Evolutionary conservation across 108 stramenopile genomes (phyloP).

Genomic region (Nannochloropsis gaditana): DNA sequence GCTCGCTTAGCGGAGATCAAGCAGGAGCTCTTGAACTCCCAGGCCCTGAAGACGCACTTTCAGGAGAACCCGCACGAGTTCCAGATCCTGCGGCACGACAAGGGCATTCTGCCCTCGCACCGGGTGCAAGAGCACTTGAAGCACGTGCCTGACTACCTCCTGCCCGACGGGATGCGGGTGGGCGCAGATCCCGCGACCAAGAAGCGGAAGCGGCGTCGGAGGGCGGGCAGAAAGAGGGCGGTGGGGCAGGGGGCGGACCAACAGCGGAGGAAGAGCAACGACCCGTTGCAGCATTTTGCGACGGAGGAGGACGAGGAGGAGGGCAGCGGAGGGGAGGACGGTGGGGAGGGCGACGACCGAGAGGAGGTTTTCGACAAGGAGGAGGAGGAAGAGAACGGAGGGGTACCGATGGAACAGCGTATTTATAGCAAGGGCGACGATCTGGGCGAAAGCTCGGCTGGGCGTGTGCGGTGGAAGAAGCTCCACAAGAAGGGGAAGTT

Average conservation of each 20-base stretch:
- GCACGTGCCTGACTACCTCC: slow-evolving; percentile 87
- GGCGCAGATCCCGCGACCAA: slow-evolving; percentile 60
- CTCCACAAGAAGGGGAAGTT: slow-evolving; percentile 85
- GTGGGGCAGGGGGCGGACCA: slow-evolving; percentile 49
- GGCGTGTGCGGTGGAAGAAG: slow-evolving; percentile 83
- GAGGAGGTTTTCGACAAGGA: slow-evolving; percentile 32
- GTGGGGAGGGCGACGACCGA: slow-evolving; percentile 44
- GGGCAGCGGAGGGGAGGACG: slow-evolving; percentile 51
- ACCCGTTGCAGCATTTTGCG: slow-evolving; percentile 79
- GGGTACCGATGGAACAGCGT: slow-evolving; percentile 50
- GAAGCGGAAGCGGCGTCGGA: slow-evolving; percentile 64
- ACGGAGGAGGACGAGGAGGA: slow-evolving; percentile 61
- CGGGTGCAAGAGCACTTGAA: slow-evolving; percentile 51
- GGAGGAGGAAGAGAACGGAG: slow-evolving; percentile 59
- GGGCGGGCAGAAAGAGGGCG: slow-evolving; percentile 43
- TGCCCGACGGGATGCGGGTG: slow-evolving; percentile 82
- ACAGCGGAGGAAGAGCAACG: slow-evolving; percentile 65
- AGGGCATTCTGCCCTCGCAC: slow-evolving; percentile 50
- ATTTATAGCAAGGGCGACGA: slow-evolving; percentile 1
- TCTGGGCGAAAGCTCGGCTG: slow-evolving; percentile 72
- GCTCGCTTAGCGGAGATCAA: slow-evolving; percentile 83
- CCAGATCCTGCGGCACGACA: slow-evolving; percentile 53
- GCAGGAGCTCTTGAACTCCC: slow-evolving; percentile 87
- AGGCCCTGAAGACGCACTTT: slow-evolving; percentile 82
- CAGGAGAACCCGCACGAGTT: slow-evolving; percentile 81